phyloP scores from a whole-genome alignment of 805 yeast genomes.

The Dipodascopsis uninucleata region DNA sequence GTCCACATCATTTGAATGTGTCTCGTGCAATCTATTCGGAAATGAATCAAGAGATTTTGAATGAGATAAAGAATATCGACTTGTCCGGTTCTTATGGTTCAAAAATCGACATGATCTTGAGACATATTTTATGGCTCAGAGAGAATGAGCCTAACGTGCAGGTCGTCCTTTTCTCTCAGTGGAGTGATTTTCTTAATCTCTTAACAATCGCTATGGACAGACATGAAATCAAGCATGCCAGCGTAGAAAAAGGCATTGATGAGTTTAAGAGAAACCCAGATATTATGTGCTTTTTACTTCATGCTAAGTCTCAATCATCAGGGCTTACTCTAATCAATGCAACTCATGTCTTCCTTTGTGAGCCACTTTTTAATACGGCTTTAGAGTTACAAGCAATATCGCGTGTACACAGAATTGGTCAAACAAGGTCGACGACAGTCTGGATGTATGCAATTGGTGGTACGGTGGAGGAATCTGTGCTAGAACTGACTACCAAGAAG shows the following conservation, averaged over 20 bases:
- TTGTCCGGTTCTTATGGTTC: constrained; percentile 65
- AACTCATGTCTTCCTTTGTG: constrained; percentile 85
- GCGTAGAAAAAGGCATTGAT: constrained; percentile 42
- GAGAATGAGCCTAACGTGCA: constrained; percentile 60
- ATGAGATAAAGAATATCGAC: constrained; percentile 41
- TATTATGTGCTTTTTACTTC: constrained; percentile 79
- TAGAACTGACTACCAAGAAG: constrained; percentile 60
- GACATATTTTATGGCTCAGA: constrained; percentile 64
- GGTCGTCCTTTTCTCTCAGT: constrained; percentile 84
- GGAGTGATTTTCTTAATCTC: constrained; percentile 68
- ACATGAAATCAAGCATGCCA: constrained; percentile 55
- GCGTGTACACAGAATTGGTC: constrained; percentile 91
- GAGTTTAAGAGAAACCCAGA: constrained; percentile 37
- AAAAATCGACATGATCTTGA: constrained; percentile 77
- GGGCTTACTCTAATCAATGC: constrained; percentile 92
- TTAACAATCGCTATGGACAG: constrained; percentile 61
- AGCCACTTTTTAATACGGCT: constrained; percentile 84
- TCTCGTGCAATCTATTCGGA: constrained; percentile 31
- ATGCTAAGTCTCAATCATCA: constrained; percentile 81
- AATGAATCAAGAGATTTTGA: constrained; percentile 27
- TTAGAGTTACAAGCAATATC: constrained; percentile 89
- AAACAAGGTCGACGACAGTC: constrained; percentile 70
- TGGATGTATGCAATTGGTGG: constrained; percentile 87
- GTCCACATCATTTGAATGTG: constrained; percentile 22
- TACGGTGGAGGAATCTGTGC: constrained; percentile 85